These are phyloP conservation scores for Nitzschia inconspicua DNA, from an alignment of 108 stramenopile genomes.

Conservation along the genomic window DNA sequence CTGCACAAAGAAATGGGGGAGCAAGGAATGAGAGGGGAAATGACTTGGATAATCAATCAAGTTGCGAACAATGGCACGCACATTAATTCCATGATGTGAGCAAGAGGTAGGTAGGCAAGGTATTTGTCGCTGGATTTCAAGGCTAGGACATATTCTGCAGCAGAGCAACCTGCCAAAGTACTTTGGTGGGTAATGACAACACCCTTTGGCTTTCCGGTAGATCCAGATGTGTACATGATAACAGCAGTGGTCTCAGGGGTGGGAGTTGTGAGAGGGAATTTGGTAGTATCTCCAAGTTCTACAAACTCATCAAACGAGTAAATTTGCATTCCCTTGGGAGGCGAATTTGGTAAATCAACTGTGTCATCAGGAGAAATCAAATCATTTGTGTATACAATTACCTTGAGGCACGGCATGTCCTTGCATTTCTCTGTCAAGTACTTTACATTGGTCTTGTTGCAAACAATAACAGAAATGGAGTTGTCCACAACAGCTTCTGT, in stretches of 20 bases:
- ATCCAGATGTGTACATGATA: conserved; percentile 96
- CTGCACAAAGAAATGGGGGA: too few species aligned
- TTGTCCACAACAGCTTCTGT: conserved; percentile 83
- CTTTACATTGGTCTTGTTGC: conserved; percentile 78
- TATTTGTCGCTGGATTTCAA: conserved; percentile 43
- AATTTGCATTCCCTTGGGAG: conserved; percentile 46
- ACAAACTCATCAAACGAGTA: conserved; percentile 79
- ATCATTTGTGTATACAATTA: conserved; percentile 82
- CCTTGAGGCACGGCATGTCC: conserved; percentile 77
- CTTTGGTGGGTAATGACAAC: conserved; percentile 89
- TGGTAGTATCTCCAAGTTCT: conserved; percentile 56
- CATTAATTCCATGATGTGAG: conserved; percentile 90
- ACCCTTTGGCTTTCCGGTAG: conserved; percentile 95
- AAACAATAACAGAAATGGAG: conserved; percentile 73
- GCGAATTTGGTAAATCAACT: conserved; percentile 50
- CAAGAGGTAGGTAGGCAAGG: conserved; percentile 68
- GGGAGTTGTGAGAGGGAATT: conserved; percentile 71
- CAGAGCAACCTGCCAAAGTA: conserved; percentile 63
- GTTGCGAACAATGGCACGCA: too few species aligned
- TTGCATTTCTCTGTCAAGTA: conserved; percentile 40
- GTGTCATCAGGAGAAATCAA: conserved; percentile 55
- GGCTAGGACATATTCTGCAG: conserved; percentile 30
- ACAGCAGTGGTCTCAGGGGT: conserved; percentile 79
- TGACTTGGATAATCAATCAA: too few species aligned
- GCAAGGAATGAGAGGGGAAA: too few species aligned